Evolutionary conservation across 768 basidiomycete genomes (phyloP).

Genomic region (Pleurotus eryngii): DNA sequence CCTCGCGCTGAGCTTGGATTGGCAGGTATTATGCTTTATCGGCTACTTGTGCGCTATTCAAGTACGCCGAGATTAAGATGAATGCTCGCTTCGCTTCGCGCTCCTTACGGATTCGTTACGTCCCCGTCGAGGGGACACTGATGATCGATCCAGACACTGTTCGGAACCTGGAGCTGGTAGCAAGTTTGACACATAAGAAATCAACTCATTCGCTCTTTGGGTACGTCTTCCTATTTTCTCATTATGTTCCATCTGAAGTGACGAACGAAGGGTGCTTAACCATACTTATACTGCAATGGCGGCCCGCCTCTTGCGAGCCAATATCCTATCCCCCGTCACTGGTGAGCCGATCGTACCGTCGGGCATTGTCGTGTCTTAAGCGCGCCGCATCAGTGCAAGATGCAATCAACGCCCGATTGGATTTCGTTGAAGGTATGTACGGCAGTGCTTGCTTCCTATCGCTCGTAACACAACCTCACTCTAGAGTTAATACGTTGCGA

Average conservation of each 20-base stretch:
- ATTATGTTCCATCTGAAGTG: not conserved
- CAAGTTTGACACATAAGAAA: conserved; percentile 65
- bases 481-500: conserved; percentile 76
- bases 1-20: not conserved
- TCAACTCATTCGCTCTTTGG: conserved; percentile 77
- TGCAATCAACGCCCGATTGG: conserved; percentile 77
- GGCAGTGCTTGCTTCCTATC: not conserved
- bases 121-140: conserved; percentile 87
- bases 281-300: conserved; percentile 92
- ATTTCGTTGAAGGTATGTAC: conserved; percentile 73
- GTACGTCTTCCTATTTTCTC: conserved; percentile 34
- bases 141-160: conserved; percentile 91
- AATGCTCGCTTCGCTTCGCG: conserved; percentile 67
- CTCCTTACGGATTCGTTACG: conserved; percentile 73
- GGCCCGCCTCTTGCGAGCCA: conserved; percentile 71
- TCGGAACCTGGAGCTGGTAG: conserved; percentile 84
- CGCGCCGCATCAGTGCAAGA: conserved; percentile 39
- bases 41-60: conserved; percentile 84
- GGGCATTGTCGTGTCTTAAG: not conserved
- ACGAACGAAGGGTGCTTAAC: conserved; percentile 55
- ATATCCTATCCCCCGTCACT: conserved; percentile 79
- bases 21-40: conserved; percentile 85
- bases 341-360: conserved; percentile 32
- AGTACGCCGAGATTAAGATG: conserved; percentile 68
- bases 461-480: conserved; percentile 9